Evolutionary conservation across 129 eudicot species (phyloP), one percentile per base, ranked within the genome.

Genomic region (Ambrosia artemisiifolia): DNA sequence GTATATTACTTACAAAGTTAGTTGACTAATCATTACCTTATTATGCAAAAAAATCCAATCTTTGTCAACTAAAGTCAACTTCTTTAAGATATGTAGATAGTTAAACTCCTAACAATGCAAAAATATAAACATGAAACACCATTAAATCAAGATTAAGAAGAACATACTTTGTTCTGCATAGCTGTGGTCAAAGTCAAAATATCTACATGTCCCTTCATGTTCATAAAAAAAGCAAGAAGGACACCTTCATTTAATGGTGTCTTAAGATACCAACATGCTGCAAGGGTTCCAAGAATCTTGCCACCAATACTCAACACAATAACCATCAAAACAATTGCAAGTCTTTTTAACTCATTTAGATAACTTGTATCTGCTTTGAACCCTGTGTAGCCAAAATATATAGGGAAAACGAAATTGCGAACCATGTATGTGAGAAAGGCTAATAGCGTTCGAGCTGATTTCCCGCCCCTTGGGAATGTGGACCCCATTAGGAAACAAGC

Each of bases 191-290:
- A 67, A 48, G 95, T 73, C 53, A 87, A 81, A 34, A 94, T 69
- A 75, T 94, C 98, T 14, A 89, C 94, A 72, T 94, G 96, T 35
- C 98, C 96, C 72, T 94, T 94, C 87, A 94, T 74, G 84, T 94
- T 94, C 88, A 88, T 63, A 40, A 94, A 59, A 84, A 90, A 86
- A 68, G 96, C 87, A 74, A 94, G 87, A 34, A 90, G 88, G 35
- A 88, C 89, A 10, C 96, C 98, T 69, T 94, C 93, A 62, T 86
- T 90, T 55, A 86, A 11, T 0, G 98, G 98, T 16, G 87, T 83
- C 63, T 87, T 94, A 4, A 88, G 66, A 73, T 83, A 85, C 55
- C 43, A 70, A 72, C 98, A 94, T 55, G 95, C 96, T 35, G 83
- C 85, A 20, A 94, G 85, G 6, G 96, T 87, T 13, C 98, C 98